Base-by-base conservation (phyloP, 768 basidiomycete genomes). In the Phlebiopsis flavidoalba region DNA sequence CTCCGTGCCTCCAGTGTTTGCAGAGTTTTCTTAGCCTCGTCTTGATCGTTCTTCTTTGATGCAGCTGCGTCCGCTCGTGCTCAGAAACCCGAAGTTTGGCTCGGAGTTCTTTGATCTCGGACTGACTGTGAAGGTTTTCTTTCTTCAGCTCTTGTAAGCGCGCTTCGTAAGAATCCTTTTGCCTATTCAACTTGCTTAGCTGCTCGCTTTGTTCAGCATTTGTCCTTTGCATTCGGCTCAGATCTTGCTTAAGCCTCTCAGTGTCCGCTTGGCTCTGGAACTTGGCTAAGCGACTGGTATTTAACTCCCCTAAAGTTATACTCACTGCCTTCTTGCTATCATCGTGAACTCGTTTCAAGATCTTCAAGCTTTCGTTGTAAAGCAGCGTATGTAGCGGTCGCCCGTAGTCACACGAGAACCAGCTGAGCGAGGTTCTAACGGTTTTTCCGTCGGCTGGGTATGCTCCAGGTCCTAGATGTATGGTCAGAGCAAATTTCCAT, bases 331-430 rank as follows among this genome's bases (percentile, higher is more conserved):
- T 85, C 80, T 88, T 90, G 60, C 80, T 82, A 3, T 89, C 86
- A 43, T 77, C 71, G 66, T 87, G 86, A n/a, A 84, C 70, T 58
- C 71, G 73, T 72, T n/a, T 89, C 85, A 6, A 89, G 69, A 15
- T 87, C 83, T 36, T 87, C 84, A 0, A 91, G 79, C 64, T 86
- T 86, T 62, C 77, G 79, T 68, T 87, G 82, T 21, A 90, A 79
- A 15, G 71, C 60, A 7, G 79, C 77, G 64, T n/a, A n/a, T n/a
- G n/a, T 85, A 85, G 19, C 81, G 77, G 58, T 88, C 85, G 51
- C 64, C 24, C 56, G 60, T 24, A 50, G 65, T 52, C 11, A 35
- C 58, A 33, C 55, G 54, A 43, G 54, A 43, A 15, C 70, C 50
- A 62, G 57, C 53, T 53, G 57, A 15, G 54, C 66, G 21, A 66